A percentile compares a stretch with the other conserved stretches of the same genome.
Evolutionary conservation across 176 grass and related monocot genomes (phyloP).

Genomic region (Stipa capillata): DNA sequence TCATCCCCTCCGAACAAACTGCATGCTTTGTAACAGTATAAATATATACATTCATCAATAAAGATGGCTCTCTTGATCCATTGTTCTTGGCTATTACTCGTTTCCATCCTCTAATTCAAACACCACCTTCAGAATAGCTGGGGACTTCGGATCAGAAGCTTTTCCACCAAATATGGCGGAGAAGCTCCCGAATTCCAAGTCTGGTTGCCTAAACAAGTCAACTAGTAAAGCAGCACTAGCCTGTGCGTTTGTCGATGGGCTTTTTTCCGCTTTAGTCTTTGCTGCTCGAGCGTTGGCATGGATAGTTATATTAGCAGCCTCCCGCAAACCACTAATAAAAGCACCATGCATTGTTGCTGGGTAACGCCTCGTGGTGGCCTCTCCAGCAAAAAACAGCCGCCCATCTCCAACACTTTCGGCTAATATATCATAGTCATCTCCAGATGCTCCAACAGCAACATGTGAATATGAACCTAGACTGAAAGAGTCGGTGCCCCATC

Average conservation of each 20-base stretch:
- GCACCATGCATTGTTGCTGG: constrained; percentile 98
- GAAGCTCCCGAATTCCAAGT: constrained; percentile 92
- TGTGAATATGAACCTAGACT: constrained; percentile 96
- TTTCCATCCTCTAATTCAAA: too few species aligned
- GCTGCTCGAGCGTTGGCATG: constrained; percentile 57
- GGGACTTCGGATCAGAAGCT: constrained; percentile 63
- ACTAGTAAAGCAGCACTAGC: constrained; percentile 64
- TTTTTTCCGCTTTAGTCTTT: constrained; percentile 62
- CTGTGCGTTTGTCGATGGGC: constrained; percentile 55
- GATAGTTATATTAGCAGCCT: constrained; percentile 72
- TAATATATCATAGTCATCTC: constrained; percentile 96
- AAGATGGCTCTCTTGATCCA: too few species aligned
- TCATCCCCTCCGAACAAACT: too few species aligned
- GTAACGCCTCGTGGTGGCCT: constrained; percentile 91
- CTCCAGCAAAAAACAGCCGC: constrained; percentile 87
- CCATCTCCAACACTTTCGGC: constrained; percentile 92
- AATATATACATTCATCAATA: too few species aligned
- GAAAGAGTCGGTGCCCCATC: constrained; percentile 97
- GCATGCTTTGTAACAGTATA: too few species aligned
- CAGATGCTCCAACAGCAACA: constrained; percentile 85
- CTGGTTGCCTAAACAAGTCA: constrained; percentile 92
- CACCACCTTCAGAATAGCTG: constrained; percentile 85
- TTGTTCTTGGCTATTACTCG: too few species aligned
- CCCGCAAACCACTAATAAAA: constrained; percentile 84
- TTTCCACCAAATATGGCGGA: constrained; percentile 79